These are phyloP conservation scores for Solanum habrochaites DNA, from an alignment of 257 asterid genomes.

Conservation along the genomic window DNA sequence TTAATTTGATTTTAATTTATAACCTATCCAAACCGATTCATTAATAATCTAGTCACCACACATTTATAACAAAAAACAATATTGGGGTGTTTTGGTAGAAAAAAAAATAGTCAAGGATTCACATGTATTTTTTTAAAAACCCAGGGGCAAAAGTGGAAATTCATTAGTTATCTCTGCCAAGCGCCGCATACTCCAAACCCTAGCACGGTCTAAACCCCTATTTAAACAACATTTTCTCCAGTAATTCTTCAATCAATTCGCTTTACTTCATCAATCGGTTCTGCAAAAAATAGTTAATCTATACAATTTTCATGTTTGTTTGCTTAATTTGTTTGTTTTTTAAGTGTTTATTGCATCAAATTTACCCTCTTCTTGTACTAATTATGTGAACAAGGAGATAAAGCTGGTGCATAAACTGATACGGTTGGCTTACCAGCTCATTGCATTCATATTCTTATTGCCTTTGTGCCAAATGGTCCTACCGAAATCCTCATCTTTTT, in stretches of 20 bases:
- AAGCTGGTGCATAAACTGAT: constrained; percentile 48
- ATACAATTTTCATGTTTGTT: not conserved
- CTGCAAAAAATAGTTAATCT: not conserved
- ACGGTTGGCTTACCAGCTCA: constrained; percentile 69
- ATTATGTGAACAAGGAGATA: constrained; percentile 45
- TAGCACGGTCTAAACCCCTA: not conserved
- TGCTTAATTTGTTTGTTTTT: too few relatives aligned
- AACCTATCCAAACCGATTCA: too few relatives aligned
- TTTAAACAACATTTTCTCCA: not conserved
- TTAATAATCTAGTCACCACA: not conserved
- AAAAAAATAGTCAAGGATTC: not conserved
- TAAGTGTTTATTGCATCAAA: constrained; percentile 41
- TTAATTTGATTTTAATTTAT: too few relatives aligned
- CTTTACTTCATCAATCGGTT: not conserved
- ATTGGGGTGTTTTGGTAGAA: not conserved
- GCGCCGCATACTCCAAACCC: not conserved
- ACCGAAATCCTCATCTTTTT: not conserved
- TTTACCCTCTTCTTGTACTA: constrained; percentile 57
- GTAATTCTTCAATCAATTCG: not conserved
- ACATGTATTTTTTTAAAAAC: not conserved
- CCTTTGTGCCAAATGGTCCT: not conserved
- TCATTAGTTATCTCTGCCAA: not conserved
- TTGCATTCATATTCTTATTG: not conserved
- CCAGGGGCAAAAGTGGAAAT: not conserved
- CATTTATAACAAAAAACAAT: not conserved